Evolutionary conservation across 2,329 filamentous ascomycete genomes (phyloP).

Genomic region (Zarea fungicola): DNA sequence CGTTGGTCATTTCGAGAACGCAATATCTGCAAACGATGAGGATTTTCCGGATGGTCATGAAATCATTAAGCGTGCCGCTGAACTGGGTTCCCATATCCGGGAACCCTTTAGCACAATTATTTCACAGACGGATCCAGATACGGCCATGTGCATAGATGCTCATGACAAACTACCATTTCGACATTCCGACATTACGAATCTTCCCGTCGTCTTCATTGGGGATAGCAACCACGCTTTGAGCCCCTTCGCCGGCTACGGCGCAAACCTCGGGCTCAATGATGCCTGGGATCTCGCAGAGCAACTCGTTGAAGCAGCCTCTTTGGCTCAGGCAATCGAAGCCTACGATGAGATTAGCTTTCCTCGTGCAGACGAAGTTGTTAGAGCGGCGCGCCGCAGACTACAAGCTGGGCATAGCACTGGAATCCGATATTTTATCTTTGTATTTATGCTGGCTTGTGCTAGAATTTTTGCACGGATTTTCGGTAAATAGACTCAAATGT

Average conservation of each 20-base stretch:
- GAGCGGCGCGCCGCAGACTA: slow-evolving; percentile 20
- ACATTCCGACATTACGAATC: slow-evolving; percentile 24
- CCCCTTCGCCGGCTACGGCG: slow-evolving; percentile 44
- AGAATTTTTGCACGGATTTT: too few relatives aligned
- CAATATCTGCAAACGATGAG: slow-evolving; percentile 13
- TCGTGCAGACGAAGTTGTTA: slow-evolving; percentile 24
- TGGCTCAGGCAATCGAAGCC: slow-evolving; percentile 23
- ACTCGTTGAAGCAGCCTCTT: slow-evolving; percentile 23
- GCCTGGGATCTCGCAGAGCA: slow-evolving; percentile 41
- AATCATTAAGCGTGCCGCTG: slow-evolving; percentile 27
- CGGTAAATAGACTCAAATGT: background rate
- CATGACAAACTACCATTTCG: slow-evolving; percentile 40
- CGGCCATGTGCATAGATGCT: slow-evolving; percentile 34
- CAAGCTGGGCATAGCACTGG: slow-evolving; percentile 22
- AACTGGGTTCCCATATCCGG: slow-evolving; percentile 29
- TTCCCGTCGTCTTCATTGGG: slow-evolving; percentile 40
- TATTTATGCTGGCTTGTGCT: slow-evolving; percentile 18
- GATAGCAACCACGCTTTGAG: slow-evolving; percentile 46
- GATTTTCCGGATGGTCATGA: slow-evolving; percentile 20
- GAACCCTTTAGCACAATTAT: slow-evolving; percentile 37
- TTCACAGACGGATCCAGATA: slow-evolving; percentile 31
- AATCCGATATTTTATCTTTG: slow-evolving; percentile 19
- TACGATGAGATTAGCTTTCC: slow-evolving; percentile 34
- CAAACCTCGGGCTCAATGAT: slow-evolving; percentile 43
- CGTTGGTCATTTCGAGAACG: slow-evolving; percentile 29